Base-by-base conservation (phyloP, 2,329 filamentous ascomycete genomes). In the Allantophomopsis cytisporea region DNA sequence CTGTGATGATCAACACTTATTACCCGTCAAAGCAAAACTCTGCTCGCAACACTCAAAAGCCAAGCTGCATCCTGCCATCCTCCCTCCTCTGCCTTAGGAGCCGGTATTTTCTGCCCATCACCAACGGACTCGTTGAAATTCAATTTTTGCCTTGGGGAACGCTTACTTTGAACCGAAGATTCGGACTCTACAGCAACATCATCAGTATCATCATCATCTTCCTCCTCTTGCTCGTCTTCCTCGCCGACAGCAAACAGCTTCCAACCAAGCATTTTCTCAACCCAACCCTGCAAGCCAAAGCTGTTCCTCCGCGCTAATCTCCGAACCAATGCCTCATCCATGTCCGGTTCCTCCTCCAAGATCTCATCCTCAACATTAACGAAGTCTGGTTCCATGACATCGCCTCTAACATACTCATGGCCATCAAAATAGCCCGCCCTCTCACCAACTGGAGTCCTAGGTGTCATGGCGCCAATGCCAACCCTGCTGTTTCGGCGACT, bases 51-150 rank as follows among this genome's bases (percentile, higher is more conserved):
- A 45, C 68, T 77, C 40, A 82, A 57, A 36, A 83, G 56, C 78
- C 77, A 83, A 13, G 75, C 75, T 18, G 76, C 77, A 55, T 82
- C 78, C 42, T 72, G 67, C 77, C 76, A 81, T 7, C 69, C 69
- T 13, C 73, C 68, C 38, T 79, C 67, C 7, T 64, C 60, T 33
- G 65, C 66, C 38, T 62, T 61, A 8, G 64, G 60, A 23, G 52
- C 71, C 52, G 64, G 63, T 8, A 23, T 18, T 7, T n/a, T 18
- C 14, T 23, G 20, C 14, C 28, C 36, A 16, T n/a, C 36, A 6
- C 2, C 21, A 15, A 16, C 20, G 10, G n/a, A 4, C 8, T 23
- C 18, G 10, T 14, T 18, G 21, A 30, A 30, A 36, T 36, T 21
- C 20, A 16, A 14, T 2, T 18, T 18, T 13, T 34, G 32, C 11